Percentiles rank a stretch among this genome's conserved stretches.
Evolutionary conservation across 176 grass and related monocot species (phyloP).

Genomic region (Aechmea fasciata): DNA sequence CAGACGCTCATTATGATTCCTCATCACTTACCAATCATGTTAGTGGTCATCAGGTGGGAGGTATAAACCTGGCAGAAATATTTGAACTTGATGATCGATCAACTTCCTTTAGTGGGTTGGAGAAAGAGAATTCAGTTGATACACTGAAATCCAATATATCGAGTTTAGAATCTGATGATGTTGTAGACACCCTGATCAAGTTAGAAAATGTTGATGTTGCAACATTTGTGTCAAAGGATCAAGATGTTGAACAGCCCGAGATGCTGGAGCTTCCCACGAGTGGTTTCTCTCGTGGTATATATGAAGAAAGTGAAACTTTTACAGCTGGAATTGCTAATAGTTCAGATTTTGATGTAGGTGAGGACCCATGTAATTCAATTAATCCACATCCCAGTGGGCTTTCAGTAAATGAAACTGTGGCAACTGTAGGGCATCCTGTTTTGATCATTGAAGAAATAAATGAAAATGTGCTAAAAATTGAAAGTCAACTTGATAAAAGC

Average conservation of each 20-base stretch:
- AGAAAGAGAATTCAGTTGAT: slow-evolving; percentile 30
- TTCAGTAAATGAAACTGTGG: not conserved
- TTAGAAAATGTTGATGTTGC: slow-evolving; percentile 1
- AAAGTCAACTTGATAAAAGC: slow-evolving; percentile 24
- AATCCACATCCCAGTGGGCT: slow-evolving; percentile 9
- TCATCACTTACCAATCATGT: not conserved
- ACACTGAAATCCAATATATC: slow-evolving; percentile 22
- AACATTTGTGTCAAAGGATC: slow-evolving; percentile 2
- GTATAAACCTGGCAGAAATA: slow-evolving; percentile 21
- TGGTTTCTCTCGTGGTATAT: slow-evolving; percentile 4
- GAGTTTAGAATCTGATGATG: slow-evolving; percentile 40
- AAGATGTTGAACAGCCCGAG: slow-evolving; percentile 17
- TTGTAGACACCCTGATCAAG: slow-evolving; percentile 19
- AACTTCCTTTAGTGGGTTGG: slow-evolving; percentile 1
- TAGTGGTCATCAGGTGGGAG: slow-evolving; percentile 17
- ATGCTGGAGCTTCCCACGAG: not conserved
- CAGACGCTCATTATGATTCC: not conserved
- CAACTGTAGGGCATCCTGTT: slow-evolving; percentile 6
- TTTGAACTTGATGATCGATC: slow-evolving; percentile 21
- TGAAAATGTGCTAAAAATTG: slow-evolving; percentile 10
- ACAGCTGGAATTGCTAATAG: slow-evolving; percentile 16
- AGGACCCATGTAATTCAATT: slow-evolving; percentile 20
- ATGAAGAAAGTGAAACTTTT: slow-evolving; percentile 1
- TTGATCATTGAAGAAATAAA: slow-evolving; percentile 7
- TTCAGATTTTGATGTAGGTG: slow-evolving; percentile 18